phyloP scores from a whole-genome alignment of 768 basidiomycete genomes.

The Leccinum longicurvipes region DNA sequence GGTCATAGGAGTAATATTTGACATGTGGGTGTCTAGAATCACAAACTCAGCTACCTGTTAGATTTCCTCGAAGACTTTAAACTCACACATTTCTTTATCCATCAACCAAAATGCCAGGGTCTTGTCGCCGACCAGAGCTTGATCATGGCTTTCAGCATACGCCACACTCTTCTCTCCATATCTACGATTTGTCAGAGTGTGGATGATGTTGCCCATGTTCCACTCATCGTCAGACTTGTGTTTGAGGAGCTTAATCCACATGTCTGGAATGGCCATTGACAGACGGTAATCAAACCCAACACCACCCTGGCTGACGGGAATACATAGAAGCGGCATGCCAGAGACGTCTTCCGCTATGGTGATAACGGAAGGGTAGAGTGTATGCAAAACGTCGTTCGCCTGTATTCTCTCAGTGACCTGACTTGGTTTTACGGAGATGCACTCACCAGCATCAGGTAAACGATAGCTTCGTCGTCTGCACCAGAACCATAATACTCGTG shows the following conservation, averaged over 20 bases:
- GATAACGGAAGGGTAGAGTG: slow-evolving; percentile 72
- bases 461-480: slow-evolving; percentile 86
- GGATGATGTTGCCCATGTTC: slow-evolving; percentile 83
- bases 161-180: slow-evolving; percentile 89
- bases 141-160: slow-evolving; percentile 95
- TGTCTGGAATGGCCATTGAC: slow-evolving; percentile 98
- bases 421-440: not conserved
- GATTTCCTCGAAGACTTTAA: not conserved
- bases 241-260: slow-evolving; percentile 99
- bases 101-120: slow-evolving; percentile 99
- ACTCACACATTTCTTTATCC: slow-evolving; percentile 99
- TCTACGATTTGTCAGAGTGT: slow-evolving; percentile 87
- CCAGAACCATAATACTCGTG: slow-evolving; percentile 93
- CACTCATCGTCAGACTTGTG: slow-evolving; percentile 85
- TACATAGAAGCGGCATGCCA: slow-evolving; percentile 94
- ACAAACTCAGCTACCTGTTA: not conserved
- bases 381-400: slow-evolving; percentile 91
- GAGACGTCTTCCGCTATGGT: slow-evolving; percentile 99
- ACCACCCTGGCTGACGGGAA: slow-evolving; percentile 76
- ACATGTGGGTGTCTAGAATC: slow-evolving; percentile 85
- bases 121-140: slow-evolving; percentile 98
- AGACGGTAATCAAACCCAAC: slow-evolving; percentile 97
- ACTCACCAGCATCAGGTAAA: slow-evolving; percentile 95
- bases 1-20: slow-evolving; percentile 77
- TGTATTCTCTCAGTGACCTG: slow-evolving; percentile 31